Percentiles rank a stretch among this genome's conserved stretches.
phyloP scores from a whole-genome alignment of 176 grass and related monocot genomes.

The Oryza glumipatula region DNA sequence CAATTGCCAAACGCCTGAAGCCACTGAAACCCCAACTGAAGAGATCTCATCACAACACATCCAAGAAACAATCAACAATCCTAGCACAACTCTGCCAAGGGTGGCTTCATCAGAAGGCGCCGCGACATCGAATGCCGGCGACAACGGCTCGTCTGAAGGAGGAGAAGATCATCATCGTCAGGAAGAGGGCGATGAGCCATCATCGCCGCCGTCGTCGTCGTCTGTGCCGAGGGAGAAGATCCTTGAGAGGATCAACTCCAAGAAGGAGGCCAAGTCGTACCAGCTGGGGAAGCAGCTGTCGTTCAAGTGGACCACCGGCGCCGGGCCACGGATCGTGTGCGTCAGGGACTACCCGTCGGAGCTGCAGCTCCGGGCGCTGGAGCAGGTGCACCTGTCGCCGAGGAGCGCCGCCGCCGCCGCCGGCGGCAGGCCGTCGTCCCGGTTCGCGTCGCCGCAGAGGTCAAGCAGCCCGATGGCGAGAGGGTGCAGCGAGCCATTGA shows the following conservation, averaged over 20 bases:
- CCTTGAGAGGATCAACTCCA: slow-evolving; percentile 71
- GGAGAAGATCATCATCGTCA: background rate
- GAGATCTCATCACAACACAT: background rate
- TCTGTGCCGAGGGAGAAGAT: slow-evolving; percentile 62
- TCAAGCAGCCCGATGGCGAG: slow-evolving; percentile 45
- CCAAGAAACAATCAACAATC: background rate
- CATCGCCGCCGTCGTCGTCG: slow-evolving; percentile 33
- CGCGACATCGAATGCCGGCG: background rate
- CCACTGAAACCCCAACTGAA: slow-evolving; percentile 24
- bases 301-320: slow-evolving; percentile 92
- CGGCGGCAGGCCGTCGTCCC: slow-evolving; percentile 31
- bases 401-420: slow-evolving; percentile 33
- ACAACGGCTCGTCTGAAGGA: slow-evolving; percentile 15
- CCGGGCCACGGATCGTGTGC: slow-evolving; percentile 86
- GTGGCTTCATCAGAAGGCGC: slow-evolving; percentile 15
- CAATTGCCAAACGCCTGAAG: background rate
- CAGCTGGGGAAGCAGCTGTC: slow-evolving; percentile 81
- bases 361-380: slow-evolving; percentile 76
- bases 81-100: background rate
- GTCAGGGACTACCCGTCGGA: slow-evolving; percentile 90
- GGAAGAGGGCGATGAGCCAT: slow-evolving; percentile 11
- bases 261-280: slow-evolving; percentile 71
- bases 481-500: slow-evolving; percentile 39
- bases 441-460: slow-evolving; percentile 57
- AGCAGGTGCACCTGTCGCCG: slow-evolving; percentile 78